These are phyloP conservation scores for Claviceps monticola DNA, from an alignment of 2,329 filamentous ascomycete genomes.

Conservation along the genomic window DNA sequence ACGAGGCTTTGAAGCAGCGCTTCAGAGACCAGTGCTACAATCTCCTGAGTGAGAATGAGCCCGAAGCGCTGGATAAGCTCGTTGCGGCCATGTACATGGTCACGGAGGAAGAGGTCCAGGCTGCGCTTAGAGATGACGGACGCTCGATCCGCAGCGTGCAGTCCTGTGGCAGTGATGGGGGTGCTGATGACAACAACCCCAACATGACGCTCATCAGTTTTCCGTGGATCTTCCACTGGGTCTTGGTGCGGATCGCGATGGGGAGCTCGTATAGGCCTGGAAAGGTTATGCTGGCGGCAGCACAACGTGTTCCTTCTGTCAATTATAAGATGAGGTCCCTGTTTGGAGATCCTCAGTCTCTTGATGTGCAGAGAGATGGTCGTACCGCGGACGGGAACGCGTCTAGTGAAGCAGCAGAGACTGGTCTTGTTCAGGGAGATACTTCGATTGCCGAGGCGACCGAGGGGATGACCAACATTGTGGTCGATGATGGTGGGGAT, in stretches of 20 bases:
- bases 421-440: not conserved
- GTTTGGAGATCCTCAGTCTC: not conserved
- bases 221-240: conserved; percentile 74
- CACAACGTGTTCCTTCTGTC: conserved; percentile 2
- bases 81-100: conserved; percentile 80
- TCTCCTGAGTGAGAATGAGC: conserved; percentile 45
- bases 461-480: not conserved
- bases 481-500: not conserved
- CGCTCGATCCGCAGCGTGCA: conserved; percentile 20
- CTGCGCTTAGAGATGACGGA: conserved; percentile 29
- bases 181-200: conserved; percentile 10
- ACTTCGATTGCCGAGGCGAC: not conserved
- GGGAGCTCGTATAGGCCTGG: conserved; percentile 13
- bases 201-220: conserved; percentile 79
- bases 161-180: not conserved
- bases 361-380: not conserved
- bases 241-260: conserved; percentile 27
- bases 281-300: conserved; percentile 8
- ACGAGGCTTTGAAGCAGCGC: conserved; percentile 49
- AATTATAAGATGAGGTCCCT: not conserved
- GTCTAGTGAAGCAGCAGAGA: not conserved
- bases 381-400: not conserved
- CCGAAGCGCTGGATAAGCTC: conserved; percentile 51
- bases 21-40: conserved; percentile 55
- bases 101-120: conserved; percentile 55